Evolutionary conservation across 139 green algal species (phyloP).

Genomic region (Chlamydomonas incerta): DNA sequence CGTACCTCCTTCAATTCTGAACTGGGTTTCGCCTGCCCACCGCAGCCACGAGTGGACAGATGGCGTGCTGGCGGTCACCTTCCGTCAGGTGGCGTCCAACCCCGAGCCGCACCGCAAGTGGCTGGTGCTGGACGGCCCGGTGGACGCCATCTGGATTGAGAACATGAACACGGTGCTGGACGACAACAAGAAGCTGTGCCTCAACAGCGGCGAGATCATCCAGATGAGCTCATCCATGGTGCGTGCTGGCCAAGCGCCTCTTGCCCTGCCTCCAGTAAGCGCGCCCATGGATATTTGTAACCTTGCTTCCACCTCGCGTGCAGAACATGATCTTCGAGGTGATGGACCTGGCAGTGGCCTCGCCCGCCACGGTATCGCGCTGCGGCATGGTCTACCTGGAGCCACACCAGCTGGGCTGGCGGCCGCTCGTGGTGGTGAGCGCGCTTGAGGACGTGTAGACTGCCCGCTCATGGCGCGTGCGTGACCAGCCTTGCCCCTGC

Average conservation of each 20-base stretch:
- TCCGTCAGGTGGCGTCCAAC: constrained; percentile 65
- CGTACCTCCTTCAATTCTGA: too few relatives aligned
- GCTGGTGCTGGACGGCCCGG: constrained; percentile 83
- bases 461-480: neutral
- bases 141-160: constrained; percentile 91
- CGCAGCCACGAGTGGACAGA: constrained; percentile 85
- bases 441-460: neutral
- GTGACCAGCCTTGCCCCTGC: too few relatives aligned
- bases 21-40: too few relatives aligned
- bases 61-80: constrained; percentile 79
- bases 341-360: constrained; percentile 79
- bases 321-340: constrained; percentile 91
- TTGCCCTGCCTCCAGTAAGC: too few relatives aligned
- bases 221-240: constrained; percentile 84
- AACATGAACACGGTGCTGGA: constrained; percentile 93
- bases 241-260: too few relatives aligned
- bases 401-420: constrained; percentile 80
- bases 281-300: neutral
- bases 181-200: constrained; percentile 92
- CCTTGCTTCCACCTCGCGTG: neutral
- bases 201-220: constrained; percentile 90
- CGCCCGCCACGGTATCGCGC: constrained; percentile 81
- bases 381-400: constrained; percentile 91
- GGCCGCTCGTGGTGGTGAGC: constrained; percentile 69
- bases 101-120: constrained; percentile 71